Base-by-base conservation (phyloP, 192 early-diverging fungal genomes). In the Chytriomyces sp. region DNA sequence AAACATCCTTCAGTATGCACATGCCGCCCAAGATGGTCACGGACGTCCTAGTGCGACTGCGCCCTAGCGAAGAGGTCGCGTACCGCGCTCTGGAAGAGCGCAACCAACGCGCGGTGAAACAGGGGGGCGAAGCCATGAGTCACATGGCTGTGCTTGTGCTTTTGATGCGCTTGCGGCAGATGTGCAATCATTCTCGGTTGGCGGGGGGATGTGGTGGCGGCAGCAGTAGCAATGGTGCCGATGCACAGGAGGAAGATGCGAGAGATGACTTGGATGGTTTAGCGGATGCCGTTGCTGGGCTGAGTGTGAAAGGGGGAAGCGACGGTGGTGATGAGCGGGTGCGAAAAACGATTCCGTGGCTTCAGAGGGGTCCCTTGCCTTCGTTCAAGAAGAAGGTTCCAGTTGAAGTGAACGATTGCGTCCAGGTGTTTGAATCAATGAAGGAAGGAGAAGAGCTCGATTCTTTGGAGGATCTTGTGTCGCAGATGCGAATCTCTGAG, bases 181-280 rank as follows among this genome's bases (percentile, higher is more conserved):
- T 90, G 37, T 96, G 94, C 78, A 93, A 94, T 72, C 94, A 96
- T 75, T 92, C 93, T 8, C 93, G 89, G 59, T 73, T 95, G 19
- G 92, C 93, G 64, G 88, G 90, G 31, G 89, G 89, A 81, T 92
- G 90, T 3, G 44, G 14, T 2, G 12, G 14, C 22, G 44, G 44
- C 12, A 49, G 22, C 22, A 22, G 44, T 22, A 0, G 44, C 12
- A 49, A 49, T 22, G 22, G 12, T 2, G n/a, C n/a, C n/a, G n/a
- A n/a, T n/a, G n/a, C n/a, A n/a, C n/a, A n/a, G n/a, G n/a, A n/a
- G n/a, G n/a, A n/a, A n/a, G n/a, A n/a, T n/a, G n/a, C n/a, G n/a
- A n/a, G n/a, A n/a, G 44, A 49, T 49, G 44, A 49, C 22, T 64
- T 34, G 25, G n/a, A 64, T n/a, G 62, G 32, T 41, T 17, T 25